Conservation (phyloP, 345 rosid species). For the Cardamine occulta region DNA sequence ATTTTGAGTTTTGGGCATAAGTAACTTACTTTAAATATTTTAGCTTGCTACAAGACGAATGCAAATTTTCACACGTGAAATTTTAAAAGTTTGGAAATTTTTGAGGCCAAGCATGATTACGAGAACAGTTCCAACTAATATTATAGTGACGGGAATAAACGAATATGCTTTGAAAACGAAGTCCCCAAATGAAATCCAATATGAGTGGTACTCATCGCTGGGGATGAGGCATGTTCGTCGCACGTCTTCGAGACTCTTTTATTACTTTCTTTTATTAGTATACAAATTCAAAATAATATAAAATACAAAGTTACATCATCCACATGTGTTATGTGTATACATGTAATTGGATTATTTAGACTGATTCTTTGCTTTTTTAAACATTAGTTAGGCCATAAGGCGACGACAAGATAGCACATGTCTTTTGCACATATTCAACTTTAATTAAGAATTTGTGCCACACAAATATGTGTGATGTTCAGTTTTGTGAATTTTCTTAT, state of each 20-base stretch:
- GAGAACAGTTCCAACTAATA: constrained; percentile 3
- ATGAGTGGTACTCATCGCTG: constrained; percentile 19
- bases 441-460: constrained; percentile 30
- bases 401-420: constrained; percentile 39
- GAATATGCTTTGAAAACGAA: constrained; percentile 41
- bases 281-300: background rate
- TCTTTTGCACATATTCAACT: constrained; percentile 36
- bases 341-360: constrained; percentile 26
- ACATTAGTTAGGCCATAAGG: constrained; percentile 30
- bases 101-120: background rate
- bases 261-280: background rate
- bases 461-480: constrained; percentile 27
- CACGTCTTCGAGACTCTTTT: constrained; percentile 33
- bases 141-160: constrained; percentile 23
- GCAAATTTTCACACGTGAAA: background rate
- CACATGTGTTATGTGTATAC: constrained; percentile 26
- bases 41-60: constrained; percentile 5
- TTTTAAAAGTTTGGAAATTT: background rate
- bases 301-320: constrained; percentile 18
- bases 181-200: constrained; percentile 29
- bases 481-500: constrained; percentile 32
- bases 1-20: background rate
- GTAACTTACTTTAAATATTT: background rate
- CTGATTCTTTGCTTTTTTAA: background rate
- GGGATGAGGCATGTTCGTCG: constrained; percentile 37